Base-by-base conservation (phyloP, 2,329 filamentous ascomycete species). In the Fusarium sterilihyphosum region DNA sequence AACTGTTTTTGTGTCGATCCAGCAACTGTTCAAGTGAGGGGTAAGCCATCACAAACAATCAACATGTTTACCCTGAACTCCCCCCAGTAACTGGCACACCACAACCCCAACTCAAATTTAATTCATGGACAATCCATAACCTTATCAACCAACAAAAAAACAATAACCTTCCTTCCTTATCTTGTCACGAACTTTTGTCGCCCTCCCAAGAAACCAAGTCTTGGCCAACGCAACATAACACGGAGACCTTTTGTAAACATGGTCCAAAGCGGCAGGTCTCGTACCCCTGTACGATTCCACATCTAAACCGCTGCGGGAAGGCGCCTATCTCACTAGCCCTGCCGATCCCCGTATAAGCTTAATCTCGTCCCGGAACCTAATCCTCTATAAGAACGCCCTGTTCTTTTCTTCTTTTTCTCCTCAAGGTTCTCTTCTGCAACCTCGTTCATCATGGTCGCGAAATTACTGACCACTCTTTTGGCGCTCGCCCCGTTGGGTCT, bases 241-340 rank as follows among this genome's bases (percentile, higher is more conserved):
- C 58, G 65, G 72, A 63, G 71, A 47, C 47, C 33, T 35, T 73
- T 75, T 75, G 64, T 67, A 29, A 65, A 67, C 49, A 61, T 35
- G 47, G n/a, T 67, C 61, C 40, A 47, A 75, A 75, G 52, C 24
- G 73, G 73, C 61, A 75, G 73, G 73, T 75, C 61, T 47, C 16
- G 24, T 2, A 60, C 38, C 72, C 72, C 5, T 47, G 64, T 50
- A 38, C 2, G 1, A 49, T 37, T 56, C 67, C 26, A 54, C 50
- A 63, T 67, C 73, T 75, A 75, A 73, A 50, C 73, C 73, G 26
- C 62, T 63, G 61, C 38, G 50, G 70, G 73, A 75, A 75, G 73
- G 73, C 73, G 65, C 49, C 47, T 65, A 22, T 18, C 11, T 17
- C 33, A 35, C 54, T 65, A 40, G 54, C 33, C 44, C 31, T 41